These are phyloP conservation scores for Debaryomycetaceae sp. DNA, from an alignment of 1,139 yeast genomes.

Conservation along the genomic window DNA sequence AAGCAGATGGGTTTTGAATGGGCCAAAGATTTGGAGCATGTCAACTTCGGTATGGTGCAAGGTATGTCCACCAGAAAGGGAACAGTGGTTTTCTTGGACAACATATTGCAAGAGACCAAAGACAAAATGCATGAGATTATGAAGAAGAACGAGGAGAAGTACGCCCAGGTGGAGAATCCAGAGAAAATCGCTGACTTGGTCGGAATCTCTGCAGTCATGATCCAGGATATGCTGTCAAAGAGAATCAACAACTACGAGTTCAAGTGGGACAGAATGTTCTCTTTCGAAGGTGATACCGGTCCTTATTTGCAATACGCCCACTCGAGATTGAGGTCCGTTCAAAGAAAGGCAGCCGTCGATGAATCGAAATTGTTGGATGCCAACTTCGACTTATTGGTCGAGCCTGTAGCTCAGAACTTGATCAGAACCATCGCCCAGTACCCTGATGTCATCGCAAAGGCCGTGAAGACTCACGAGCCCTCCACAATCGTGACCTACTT, in stretches of 20 bases:
- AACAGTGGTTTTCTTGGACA: slow-evolving; percentile 94
- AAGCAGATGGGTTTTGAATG: slow-evolving; percentile 90
- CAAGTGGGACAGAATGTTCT: slow-evolving; percentile 97
- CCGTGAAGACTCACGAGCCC: slow-evolving; percentile 85
- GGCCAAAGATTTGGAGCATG: slow-evolving; percentile 76
- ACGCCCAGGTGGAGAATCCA: slow-evolving; percentile 91
- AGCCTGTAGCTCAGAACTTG: slow-evolving; percentile 70
- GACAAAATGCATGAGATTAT: slow-evolving; percentile 96
- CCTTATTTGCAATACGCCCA: slow-evolving; percentile 98
- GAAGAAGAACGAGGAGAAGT: slow-evolving; percentile 89
- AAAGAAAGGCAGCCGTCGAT: slow-evolving; percentile 68
- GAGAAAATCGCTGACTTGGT: slow-evolving; percentile 93
- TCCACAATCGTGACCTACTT: slow-evolving; percentile 91
- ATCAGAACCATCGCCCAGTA: slow-evolving; percentile 82
- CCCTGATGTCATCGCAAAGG: slow-evolving; percentile 86
- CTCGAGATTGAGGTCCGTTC: slow-evolving; percentile 92
- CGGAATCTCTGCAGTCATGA: slow-evolving; percentile 97
- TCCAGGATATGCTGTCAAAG: slow-evolving; percentile 98
- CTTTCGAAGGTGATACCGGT: slow-evolving; percentile 99
- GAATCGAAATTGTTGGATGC: slow-evolving; percentile 52
- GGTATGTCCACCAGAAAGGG: slow-evolving; percentile 99
- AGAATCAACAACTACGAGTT: slow-evolving; percentile 94
- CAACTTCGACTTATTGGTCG: slow-evolving; percentile 67
- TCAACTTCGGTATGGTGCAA: slow-evolving; percentile 96
- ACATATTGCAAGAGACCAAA: slow-evolving; percentile 89